Evolutionary conservation across 352 stramenopile species (phyloP).

Genomic region (Peronosclerospora sorghi): DNA sequence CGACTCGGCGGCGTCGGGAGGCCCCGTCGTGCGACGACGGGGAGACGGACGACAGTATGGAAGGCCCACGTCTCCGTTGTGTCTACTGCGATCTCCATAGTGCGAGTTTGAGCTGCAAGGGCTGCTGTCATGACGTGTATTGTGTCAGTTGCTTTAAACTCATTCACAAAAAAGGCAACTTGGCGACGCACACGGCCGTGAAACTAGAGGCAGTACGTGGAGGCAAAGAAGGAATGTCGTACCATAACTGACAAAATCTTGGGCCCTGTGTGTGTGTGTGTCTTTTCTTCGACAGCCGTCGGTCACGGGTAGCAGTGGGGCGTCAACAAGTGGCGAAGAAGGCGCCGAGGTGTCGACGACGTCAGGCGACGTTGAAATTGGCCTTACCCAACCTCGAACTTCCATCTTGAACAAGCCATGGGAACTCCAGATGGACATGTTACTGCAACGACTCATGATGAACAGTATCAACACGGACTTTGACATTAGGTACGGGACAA

Average conservation of each 20-base stretch:
- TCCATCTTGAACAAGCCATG: conserved; percentile 39
- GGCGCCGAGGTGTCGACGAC: conserved; percentile 23
- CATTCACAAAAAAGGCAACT: conserved; percentile 77
- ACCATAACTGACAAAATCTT: neutral
- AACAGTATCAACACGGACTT: conserved; percentile 64
- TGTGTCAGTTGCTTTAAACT: conserved; percentile 83
- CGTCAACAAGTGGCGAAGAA: conserved; percentile 18
- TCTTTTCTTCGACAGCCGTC: conserved; percentile 5
- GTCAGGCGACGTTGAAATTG: conserved; percentile 12
- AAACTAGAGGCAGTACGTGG: conserved; percentile 33
- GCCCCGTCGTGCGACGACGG: conserved; percentile 9
- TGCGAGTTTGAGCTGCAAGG: conserved; percentile 64
- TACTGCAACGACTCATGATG: conserved; percentile 77
- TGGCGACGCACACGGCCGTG: conserved; percentile 69
- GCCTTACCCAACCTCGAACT: conserved; percentile 1
- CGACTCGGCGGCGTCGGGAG: conserved; percentile 36
- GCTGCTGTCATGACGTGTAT: conserved; percentile 79
- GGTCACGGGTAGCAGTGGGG: conserved; percentile 12
- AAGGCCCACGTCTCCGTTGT: conserved; percentile 19
- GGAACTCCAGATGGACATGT: conserved; percentile 79
- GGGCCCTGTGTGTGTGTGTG: neutral
- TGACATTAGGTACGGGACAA: conserved; percentile 58
- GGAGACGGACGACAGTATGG: conserved; percentile 11
- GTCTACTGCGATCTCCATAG: conserved; percentile 74
- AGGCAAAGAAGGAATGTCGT: neutral